Evolutionary conservation across 495 filamentous ascomycete genomes (phyloP).

Genomic region (Penicillium nucicola): DNA sequence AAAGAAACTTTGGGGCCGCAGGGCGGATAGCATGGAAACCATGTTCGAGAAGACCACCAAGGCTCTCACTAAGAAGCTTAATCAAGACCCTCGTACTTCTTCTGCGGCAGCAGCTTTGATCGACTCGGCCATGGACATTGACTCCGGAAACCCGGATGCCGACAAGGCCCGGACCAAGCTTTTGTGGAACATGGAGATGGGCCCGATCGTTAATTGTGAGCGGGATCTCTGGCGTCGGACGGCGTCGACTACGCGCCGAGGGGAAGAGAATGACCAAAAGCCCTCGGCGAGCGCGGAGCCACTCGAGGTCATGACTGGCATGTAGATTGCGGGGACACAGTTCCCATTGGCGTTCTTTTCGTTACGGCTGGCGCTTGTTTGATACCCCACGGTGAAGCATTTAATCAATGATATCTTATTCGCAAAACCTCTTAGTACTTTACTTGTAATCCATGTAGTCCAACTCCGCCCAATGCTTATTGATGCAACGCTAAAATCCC

Average conservation of each 20-base stretch:
- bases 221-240: constrained; percentile 39
- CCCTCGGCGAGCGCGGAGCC: constrained; percentile 21
- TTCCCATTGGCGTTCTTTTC: constrained; percentile 23
- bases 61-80: constrained; percentile 32
- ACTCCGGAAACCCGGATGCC: constrained; percentile 24
- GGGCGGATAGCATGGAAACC: constrained; percentile 42
- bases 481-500: not conserved
- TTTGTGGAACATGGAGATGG: constrained; percentile 37
- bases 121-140: constrained; percentile 33
- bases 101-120: not conserved
- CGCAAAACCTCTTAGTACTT: not conserved
- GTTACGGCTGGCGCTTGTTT: constrained; percentile 20
- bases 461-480: constrained; percentile 30
- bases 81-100: constrained; percentile 17
- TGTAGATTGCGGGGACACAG: constrained; percentile 17
- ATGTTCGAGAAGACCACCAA: constrained; percentile 51
- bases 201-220: constrained; percentile 48
- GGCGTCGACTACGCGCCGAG: constrained; percentile 21
- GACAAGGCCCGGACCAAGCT: constrained; percentile 31
- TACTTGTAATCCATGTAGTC: constrained; percentile 11
- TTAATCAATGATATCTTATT: constrained; percentile 12
- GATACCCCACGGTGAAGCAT: constrained; percentile 35
- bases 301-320: constrained; percentile 27
- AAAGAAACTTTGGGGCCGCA: constrained; percentile 44
- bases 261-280: constrained; percentile 32